Base-by-base conservation (phyloP, 2,329 filamentous ascomycete genomes). In the Penicillium corylophilum region DNA sequence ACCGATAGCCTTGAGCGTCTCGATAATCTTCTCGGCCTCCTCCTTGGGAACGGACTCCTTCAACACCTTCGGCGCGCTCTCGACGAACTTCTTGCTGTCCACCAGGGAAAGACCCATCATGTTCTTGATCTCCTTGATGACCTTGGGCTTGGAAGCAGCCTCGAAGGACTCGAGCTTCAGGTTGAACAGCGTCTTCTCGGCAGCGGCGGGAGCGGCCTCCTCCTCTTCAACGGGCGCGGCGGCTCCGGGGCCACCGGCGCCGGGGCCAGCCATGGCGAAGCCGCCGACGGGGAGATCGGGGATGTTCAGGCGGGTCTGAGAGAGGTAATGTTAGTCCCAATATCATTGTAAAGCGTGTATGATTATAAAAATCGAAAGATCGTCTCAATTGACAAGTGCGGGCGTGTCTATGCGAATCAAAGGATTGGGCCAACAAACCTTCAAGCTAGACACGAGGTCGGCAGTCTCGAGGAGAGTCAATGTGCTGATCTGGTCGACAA, bases 51-150 rank as follows among this genome's bases (percentile, higher is more conserved):
- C 91, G 46, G 89, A 92, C 79, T 99, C 94, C 86, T 97, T 97
- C 90, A 99, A 89, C 75, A 90, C 79, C 87, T 99, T 99, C 60
- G 94, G 94, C 64, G 89, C 92, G 71, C 89, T 90, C 82, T 99
- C 94, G 62, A 99, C 94, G 69, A 99, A 99, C 82, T 99, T 99
- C 88, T 99, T 99, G 79, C 90, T 95, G 77, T 99, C 94, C 64
- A 99, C 95, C 79, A 99, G 82, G 73, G 89, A 95, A 71, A 99
- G 78, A 39, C 94, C 94, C 55, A 99, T 80, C 84, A 99, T 82
- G 69, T 85, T 86, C 86, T 99, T 99, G 79, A 99, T 83, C 81
- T 99, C 94, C 84, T 99, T 99, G 83, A 99, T 99, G 67, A 99
- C 81, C 88, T 99, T 99, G 67, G 95, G 91, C 82, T 99, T 99